Evolutionary conservation across 495 filamentous ascomycete species (phyloP).

Genomic region (Hapsidospora chrysogenum): DNA sequence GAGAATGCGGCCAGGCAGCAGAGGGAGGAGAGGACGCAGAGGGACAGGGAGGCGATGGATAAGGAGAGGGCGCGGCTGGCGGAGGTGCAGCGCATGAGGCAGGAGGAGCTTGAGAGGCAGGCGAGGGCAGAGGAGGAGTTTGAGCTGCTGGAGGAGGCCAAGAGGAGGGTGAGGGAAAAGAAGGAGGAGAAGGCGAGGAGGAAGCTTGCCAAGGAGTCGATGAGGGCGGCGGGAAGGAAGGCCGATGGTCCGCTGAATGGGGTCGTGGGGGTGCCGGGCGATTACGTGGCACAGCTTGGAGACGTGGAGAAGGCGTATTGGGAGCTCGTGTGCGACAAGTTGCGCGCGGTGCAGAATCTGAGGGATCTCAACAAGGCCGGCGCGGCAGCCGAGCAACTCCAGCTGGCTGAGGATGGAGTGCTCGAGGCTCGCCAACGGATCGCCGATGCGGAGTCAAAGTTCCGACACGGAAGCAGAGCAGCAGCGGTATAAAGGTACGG

Average conservation of each 20-base stretch:
- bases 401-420: neutral
- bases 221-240: slow-evolving; percentile 4
- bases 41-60: slow-evolving; percentile 8
- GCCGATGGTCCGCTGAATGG: slow-evolving; percentile 1
- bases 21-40: slow-evolving; percentile 10
- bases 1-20: slow-evolving; percentile 9
- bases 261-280: slow-evolving; percentile 11
- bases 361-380: neutral
- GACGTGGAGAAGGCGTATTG: slow-evolving; percentile 1
- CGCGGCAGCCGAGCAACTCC: neutral
- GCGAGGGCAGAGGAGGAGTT: slow-evolving; percentile 4
- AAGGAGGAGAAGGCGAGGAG: slow-evolving; percentile 18
- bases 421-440: neutral
- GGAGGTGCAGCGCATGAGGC: slow-evolving; percentile 20
- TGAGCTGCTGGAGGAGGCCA: slow-evolving; percentile 22
- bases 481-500: neutral
- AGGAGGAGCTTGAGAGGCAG: slow-evolving; percentile 8
- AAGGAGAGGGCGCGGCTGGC: slow-evolving; percentile 15
- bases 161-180: slow-evolving; percentile 14
- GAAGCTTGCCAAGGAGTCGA: slow-evolving; percentile 11
- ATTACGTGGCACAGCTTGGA: slow-evolving; percentile 1
- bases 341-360: slow-evolving; percentile 1
- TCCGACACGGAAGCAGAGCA: neutral
- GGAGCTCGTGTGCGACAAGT: slow-evolving; percentile 3
- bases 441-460: slow-evolving; percentile 1